These are phyloP conservation scores for Chamaecyparis obtusa DNA, from an alignment of 75 land plant species.

Conservation along the genomic window DNA sequence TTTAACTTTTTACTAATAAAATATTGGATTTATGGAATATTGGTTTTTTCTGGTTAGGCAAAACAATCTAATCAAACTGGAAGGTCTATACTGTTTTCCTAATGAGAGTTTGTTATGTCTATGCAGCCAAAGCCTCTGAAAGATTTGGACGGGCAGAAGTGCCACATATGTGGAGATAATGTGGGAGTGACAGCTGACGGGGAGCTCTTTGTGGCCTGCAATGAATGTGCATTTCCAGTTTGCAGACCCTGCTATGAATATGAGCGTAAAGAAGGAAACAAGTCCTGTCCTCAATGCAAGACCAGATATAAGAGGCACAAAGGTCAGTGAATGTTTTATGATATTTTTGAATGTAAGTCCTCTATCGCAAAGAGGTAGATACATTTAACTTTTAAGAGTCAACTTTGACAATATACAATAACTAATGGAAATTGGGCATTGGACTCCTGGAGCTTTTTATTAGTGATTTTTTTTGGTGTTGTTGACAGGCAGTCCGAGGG, in stretches of 20 bases:
- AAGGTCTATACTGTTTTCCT: neutral
- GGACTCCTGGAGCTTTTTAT: neutral
- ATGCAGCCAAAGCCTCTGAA: conserved; percentile 73
- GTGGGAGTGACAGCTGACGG: conserved; percentile 71
- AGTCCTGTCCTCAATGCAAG: conserved; percentile 89
- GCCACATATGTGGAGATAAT: conserved; percentile 88
- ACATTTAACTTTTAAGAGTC: no score
- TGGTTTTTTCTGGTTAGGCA: neutral
- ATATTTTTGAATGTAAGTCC: neutral
- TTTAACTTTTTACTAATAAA: neutral
- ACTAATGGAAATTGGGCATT: neutral
- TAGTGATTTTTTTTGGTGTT: neutral
- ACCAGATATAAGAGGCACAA: conserved; percentile 83
- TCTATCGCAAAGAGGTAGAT: neutral
- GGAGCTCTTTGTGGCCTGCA: conserved; percentile 88
- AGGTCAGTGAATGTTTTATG: conserved; percentile 39
- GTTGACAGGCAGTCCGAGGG: conserved; percentile 70
- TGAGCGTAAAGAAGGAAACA: conserved; percentile 88
- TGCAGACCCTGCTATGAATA: conserved; percentile 92
- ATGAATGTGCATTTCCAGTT: conserved; percentile 90
- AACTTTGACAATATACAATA: neutral
- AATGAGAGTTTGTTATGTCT: neutral
- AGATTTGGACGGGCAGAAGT: conserved; percentile 54
- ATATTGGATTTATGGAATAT: neutral
- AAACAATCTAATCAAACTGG: neutral